Evolutionary conservation across 176 grass and related monocot genomes (phyloP), one percentile per base, ranked within the genome.

Genomic region (Oryza longistaminata): DNA sequence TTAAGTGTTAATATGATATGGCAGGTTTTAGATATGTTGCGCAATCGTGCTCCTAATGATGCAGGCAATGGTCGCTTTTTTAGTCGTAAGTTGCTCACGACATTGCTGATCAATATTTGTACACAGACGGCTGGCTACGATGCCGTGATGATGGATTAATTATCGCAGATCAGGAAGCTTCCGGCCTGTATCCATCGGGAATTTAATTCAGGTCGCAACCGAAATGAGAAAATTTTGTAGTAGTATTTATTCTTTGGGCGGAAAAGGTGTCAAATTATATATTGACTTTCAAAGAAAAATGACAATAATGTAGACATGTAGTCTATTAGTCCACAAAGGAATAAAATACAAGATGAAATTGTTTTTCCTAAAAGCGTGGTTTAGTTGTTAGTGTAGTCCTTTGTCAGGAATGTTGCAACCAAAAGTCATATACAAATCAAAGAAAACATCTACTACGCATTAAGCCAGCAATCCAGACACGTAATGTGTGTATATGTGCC

Each of bases 11-110:
- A 74, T 33, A 79, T 16, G 9, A 81, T 53, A 66, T 52, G 58
- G 24, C n/a, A 82, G 9, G 35, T 61, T 82, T 40, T 40, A 70
- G 48, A 78, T 17, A 64, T 19, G 29, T 50, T 70, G 49, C 53
- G 11, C 24, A 2, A 5, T 34, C 33, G 3, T 25, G 26, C 21
- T 25, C 16, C 81, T 33, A 33, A 22, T 74, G 24, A n/a, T 66
- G 37, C 15, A 48, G 14, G 16, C n/a, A 48, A n/a, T 6, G 13
- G 22, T 13, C 52, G 21, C 25, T 67, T 48, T 43, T 66, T 48
- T 48, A 61, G 58, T 48, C 25, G 11, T 9, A 27, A 49, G 71
- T 29, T 29, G 71, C 9, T 49, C 43, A 10, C 22, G 26, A 29
- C 13, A 13, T 29, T 43, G 43, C 13, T 45, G 40, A 45, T 72